These are phyloP conservation scores for Leucocoprinus leucothites DNA, from an alignment of 768 basidiomycete species.

Conservation along the genomic window DNA sequence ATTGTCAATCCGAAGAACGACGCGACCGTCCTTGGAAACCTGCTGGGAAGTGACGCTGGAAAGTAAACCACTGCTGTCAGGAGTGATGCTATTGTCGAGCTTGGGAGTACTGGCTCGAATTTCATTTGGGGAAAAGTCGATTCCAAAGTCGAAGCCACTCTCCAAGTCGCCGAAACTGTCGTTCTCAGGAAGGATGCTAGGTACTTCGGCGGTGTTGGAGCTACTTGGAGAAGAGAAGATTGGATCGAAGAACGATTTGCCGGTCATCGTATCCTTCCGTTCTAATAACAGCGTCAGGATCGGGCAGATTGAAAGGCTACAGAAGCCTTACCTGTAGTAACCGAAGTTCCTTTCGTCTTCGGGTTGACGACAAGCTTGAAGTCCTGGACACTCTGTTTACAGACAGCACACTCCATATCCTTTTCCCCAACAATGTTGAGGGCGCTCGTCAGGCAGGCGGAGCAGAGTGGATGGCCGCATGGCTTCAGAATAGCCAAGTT, in stretches of 20 bases:
- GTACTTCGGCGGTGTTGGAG: slow-evolving; percentile 15
- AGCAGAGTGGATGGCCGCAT: slow-evolving; percentile 75
- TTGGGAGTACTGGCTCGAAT: slow-evolving; percentile 45
- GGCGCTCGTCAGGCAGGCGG: slow-evolving; percentile 78
- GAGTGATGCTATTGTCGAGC: slow-evolving; percentile 24
- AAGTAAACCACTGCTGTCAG: slow-evolving; percentile 13
- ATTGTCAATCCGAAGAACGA: slow-evolving; percentile 82
- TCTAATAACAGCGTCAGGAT: slow-evolving; percentile 5
- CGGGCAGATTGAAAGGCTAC: not conserved
- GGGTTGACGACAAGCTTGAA: slow-evolving; percentile 48
- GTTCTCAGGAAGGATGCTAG: not conserved
- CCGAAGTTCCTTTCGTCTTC: slow-evolving; percentile 1
- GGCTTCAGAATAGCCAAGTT: slow-evolving; percentile 68
- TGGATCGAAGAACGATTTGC: slow-evolving; percentile 30
- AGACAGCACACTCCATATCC: slow-evolving; percentile 82
- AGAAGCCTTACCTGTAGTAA: not conserved
- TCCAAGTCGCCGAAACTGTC: slow-evolving; percentile 27
- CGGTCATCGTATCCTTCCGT: slow-evolving; percentile 1
- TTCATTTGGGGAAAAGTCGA: slow-evolving; percentile 27
- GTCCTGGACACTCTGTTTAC: slow-evolving; percentile 64
- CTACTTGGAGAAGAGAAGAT: slow-evolving; percentile 32
- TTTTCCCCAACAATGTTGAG: slow-evolving; percentile 90
- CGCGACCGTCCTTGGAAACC: slow-evolving; percentile 33
- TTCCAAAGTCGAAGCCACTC: slow-evolving; percentile 39
- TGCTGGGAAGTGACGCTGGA: slow-evolving; percentile 13